phyloP scores from a whole-genome alignment of 371 early-diverging fungal species.

The Parasitella parasitica region DNA sequence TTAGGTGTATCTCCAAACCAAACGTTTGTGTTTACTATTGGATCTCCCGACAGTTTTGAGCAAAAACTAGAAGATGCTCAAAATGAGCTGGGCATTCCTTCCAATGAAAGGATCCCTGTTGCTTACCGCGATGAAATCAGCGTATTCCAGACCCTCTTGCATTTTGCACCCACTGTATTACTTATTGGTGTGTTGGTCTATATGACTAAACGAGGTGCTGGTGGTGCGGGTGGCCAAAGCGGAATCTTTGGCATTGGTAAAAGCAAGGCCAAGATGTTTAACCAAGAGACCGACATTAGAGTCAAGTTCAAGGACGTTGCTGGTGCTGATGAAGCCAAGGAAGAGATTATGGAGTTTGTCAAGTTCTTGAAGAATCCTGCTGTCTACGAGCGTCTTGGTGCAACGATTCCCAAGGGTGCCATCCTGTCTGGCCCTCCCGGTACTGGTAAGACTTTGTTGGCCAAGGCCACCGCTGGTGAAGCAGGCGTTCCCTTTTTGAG shows the following conservation, averaged over 20 bases:
- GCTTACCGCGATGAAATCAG: conserved; percentile 81
- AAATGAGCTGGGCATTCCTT: conserved; percentile 85
- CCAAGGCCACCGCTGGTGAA: conserved; percentile 99
- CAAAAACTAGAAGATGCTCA: conserved; percentile 86
- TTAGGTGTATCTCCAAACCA: conserved; percentile 34
- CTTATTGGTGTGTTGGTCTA: conserved; percentile 85
- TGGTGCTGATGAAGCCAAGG: conserved; percentile 99
- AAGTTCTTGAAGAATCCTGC: conserved; percentile 98
- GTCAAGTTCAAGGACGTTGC: conserved; percentile 99
- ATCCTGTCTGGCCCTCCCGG: conserved; percentile 97
- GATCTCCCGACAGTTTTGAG: conserved; percentile 94
- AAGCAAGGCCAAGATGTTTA: conserved; percentile 93
- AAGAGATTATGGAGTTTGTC: conserved; percentile 99
- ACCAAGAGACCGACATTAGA: conserved; percentile 92
- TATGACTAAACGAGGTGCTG: conserved; percentile 76
- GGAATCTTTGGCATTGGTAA: conserved; percentile 97
- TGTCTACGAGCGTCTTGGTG: conserved; percentile 96
- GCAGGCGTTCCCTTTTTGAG: conserved; percentile 97
- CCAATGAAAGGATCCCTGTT: conserved; percentile 89
- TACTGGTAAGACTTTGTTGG: conserved; percentile 97
- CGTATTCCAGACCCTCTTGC: conserved; percentile 67
- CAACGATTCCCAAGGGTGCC: conserved; percentile 99
- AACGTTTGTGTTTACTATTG: conserved; percentile 82
- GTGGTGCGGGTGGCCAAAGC: conserved; percentile 58
- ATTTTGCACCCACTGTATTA: conserved; percentile 91